Percentiles rank a stretch among this genome's conserved stretches.
These are phyloP conservation scores for Xanthoceras sorbifolium DNA, from an alignment of 345 rosid genomes.

Conservation along the genomic window DNA sequence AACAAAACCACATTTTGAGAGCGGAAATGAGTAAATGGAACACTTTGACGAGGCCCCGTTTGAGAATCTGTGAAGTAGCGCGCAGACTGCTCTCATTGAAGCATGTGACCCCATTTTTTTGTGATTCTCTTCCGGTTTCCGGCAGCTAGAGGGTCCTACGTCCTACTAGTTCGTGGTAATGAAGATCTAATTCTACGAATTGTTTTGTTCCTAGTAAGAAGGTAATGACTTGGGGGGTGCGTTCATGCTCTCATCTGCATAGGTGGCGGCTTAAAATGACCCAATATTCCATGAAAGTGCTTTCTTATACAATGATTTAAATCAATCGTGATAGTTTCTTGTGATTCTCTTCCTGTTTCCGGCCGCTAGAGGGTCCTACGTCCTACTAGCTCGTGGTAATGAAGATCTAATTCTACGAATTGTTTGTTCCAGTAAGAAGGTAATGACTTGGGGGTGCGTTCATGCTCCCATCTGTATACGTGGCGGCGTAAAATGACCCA, in stretches of 20 bases:
- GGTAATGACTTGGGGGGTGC: background rate
- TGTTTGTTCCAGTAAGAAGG: background rate
- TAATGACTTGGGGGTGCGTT: background rate
- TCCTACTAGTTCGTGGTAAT: no score
- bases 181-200: background rate
- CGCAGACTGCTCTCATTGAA: constrained; percentile 44
- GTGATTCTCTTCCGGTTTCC: background rate
- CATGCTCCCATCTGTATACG: background rate
- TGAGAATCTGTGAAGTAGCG: constrained; percentile 46
- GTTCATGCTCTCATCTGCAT: no score
- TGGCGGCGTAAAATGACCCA: no score
- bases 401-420: background rate
- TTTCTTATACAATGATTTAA: no score
- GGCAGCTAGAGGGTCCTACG: background rate
- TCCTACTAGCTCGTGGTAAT: no score
- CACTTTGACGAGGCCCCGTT: constrained; percentile 41
- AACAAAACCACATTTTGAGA: constrained; percentile 33
- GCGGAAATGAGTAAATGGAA: constrained; percentile 28
- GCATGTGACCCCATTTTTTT: constrained; percentile 38
- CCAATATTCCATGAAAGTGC: no score
- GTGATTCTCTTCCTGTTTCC: background rate
- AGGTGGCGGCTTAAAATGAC: background rate
- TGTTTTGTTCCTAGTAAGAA: background rate
- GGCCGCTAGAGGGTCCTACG: background rate
- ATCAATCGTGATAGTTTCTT: no score